Evolutionary conservation across 106 monocot species (phyloP), one percentile per base, ranked within the genome.

Genomic region (Triglochin maritima): DNA sequence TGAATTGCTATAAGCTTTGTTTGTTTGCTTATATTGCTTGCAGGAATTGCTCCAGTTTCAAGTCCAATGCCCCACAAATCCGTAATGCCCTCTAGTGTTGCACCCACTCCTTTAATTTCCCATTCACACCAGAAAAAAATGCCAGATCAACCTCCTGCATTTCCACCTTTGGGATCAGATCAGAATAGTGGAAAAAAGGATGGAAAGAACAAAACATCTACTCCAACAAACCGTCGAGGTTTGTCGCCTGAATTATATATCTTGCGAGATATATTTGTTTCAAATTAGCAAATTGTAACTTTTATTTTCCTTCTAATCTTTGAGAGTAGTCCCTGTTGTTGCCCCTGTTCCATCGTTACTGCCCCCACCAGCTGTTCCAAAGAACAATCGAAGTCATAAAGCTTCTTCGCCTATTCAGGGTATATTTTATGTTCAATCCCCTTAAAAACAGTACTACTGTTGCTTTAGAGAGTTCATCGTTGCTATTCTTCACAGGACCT

Each of bases 141-240:
- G 12, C 60, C 11, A 29, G 42, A 49, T 48, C 69, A 71, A 16
- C 60, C 45, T 11, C 77, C 77, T 76, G 61, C 70, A 68, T 44
- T 68, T 59, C 55, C 76, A 54, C 71, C 79, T 59, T 59, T 46
- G 55, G 14, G 64, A 16, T 67, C 56, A n/a, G 13, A 47, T n/a
- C 76, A 71, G 10, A 64, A 63, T 6, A 61, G 46, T 56, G 6
- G 29, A 57, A 70, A 55, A 56, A 76, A 66, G 46, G 16, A 57
- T 72, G 50, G 7, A 17, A 65, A 71, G 49, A 78, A 51, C 49
- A 70, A 48, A 72, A 16, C 64, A 11, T 48, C 68, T 77, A 54
- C 69, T 56, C 79, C 78, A 67, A 52, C 79, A 68, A 53, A 62
- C 41, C 4, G 60, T 76, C 45, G 74, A 90, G 90, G 90, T 90